Percentiles rank a stretch among this genome's conserved stretches.
These are phyloP conservation scores for Podospora pseudoanserina DNA, from an alignment of 495 filamentous ascomycete species.

Conservation along the genomic window DNA sequence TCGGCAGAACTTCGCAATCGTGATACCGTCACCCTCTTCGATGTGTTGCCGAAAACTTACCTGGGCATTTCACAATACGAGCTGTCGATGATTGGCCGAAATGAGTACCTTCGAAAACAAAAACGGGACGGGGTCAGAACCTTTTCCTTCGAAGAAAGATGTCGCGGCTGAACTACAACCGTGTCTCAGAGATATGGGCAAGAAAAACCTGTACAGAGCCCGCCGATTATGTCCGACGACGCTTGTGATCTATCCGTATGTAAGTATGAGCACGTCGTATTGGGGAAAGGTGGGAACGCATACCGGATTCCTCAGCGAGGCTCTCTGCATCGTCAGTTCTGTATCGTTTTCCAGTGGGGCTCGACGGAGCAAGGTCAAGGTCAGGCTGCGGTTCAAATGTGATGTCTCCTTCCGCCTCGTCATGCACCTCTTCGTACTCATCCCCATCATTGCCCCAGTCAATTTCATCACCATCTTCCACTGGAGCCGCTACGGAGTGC, in stretches of 20 bases:
- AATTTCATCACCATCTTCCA: conserved; percentile 36
- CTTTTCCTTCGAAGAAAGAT: conserved; percentile 15
- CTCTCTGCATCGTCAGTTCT: conserved; percentile 32
- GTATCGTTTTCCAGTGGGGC: conserved; percentile 26
- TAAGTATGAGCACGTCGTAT: conserved; percentile 25
- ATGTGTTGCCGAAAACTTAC: not conserved
- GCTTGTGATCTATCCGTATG: conserved; percentile 42
- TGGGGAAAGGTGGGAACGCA: conserved; percentile 7
- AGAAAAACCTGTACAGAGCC: conserved; percentile 13
- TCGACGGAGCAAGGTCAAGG: conserved; percentile 12
- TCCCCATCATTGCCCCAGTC: conserved; percentile 44
- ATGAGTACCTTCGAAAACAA: conserved; percentile 17
- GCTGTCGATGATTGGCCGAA: not conserved
- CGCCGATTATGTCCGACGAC: conserved; percentile 45
- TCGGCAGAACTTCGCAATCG: not conserved
- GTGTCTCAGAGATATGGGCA: not conserved
- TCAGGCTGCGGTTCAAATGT: conserved; percentile 25
- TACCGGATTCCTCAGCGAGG: conserved; percentile 41
- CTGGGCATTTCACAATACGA: not conserved
- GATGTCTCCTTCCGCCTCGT: conserved; percentile 26
- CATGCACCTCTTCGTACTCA: conserved; percentile 27
- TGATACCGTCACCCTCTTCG: not conserved
- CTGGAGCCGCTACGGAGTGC: not conserved
- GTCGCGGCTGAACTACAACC: conserved; percentile 30
- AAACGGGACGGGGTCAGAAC: conserved; percentile 8